These are phyloP conservation scores for Tolypocladium pustulatum DNA, from an alignment of 2,329 filamentous ascomycete genomes.

Conservation along the genomic window DNA sequence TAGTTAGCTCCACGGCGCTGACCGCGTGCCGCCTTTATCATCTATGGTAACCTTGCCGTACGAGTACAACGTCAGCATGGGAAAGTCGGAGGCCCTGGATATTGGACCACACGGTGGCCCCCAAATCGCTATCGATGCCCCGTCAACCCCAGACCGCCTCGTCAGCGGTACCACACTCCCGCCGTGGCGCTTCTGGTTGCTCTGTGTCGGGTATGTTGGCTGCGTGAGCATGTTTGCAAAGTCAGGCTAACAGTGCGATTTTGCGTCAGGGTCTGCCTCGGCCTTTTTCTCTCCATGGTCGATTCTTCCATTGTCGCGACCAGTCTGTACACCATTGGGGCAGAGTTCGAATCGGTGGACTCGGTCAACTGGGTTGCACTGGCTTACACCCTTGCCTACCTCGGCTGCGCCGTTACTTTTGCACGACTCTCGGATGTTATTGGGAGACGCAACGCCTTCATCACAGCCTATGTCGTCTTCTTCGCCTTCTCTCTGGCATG, in stretches of 20 bases:
- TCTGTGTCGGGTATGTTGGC: constrained; percentile 20
- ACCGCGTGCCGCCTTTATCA: not conserved
- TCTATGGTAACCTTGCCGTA: not conserved
- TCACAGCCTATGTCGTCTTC: constrained; percentile 41
- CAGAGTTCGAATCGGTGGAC: constrained; percentile 34
- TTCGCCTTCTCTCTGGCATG: constrained; percentile 46
- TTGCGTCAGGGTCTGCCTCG: constrained; percentile 32
- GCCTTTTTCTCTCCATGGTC: constrained; percentile 47
- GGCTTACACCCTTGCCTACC: constrained; percentile 44
- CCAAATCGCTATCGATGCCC: not conserved
- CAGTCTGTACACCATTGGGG: constrained; percentile 43
- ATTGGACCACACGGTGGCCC: not conserved
- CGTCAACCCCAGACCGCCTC: not conserved
- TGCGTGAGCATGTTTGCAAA: not conserved
- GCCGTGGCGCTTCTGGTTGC: constrained; percentile 19
- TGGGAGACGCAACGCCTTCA: constrained; percentile 41
- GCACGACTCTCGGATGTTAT: constrained; percentile 44
- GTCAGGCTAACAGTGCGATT: not conserved
- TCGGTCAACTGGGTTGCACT: constrained; percentile 44
- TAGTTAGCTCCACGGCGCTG: not conserved
- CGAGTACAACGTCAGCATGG: not conserved
- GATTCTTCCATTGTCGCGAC: constrained; percentile 52
- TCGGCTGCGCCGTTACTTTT: constrained; percentile 45
- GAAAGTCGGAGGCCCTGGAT: not conserved
- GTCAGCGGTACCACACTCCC: constrained; percentile 11